These are phyloP conservation scores for Penicillium verhagenii DNA, from an alignment of 495 filamentous ascomycete genomes.

Conservation along the genomic window DNA sequence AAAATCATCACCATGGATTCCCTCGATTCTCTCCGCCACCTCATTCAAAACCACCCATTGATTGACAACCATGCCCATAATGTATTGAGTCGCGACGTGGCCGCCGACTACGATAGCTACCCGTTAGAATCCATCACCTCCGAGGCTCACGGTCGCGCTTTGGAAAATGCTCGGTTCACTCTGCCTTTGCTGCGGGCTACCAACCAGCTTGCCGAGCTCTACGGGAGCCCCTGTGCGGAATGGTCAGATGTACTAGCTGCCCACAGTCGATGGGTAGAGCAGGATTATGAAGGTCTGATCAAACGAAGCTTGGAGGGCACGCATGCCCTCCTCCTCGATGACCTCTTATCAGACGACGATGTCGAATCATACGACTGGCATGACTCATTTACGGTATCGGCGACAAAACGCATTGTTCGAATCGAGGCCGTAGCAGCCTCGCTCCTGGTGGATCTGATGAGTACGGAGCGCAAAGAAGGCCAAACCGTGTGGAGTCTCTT, in stretches of 20 bases:
- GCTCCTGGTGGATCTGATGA: constrained; percentile 51
- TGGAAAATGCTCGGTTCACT: constrained; percentile 56
- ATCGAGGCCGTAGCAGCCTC: constrained; percentile 75
- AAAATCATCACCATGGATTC: constrained; percentile 28
- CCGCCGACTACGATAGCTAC: constrained; percentile 35
- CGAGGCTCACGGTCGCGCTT: constrained; percentile 69
- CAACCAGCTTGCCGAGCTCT: constrained; percentile 62
- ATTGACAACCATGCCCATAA: constrained; percentile 93
- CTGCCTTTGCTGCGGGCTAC: constrained; percentile 71
- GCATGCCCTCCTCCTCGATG: constrained; percentile 77
- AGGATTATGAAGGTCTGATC: constrained; percentile 58
- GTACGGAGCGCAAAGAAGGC: constrained; percentile 17
- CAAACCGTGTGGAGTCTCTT: constrained; percentile 39
- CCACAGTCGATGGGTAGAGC: constrained; percentile 53
- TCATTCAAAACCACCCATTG: constrained; percentile 67
- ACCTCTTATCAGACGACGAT: constrained; percentile 62
- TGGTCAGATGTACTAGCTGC: constrained; percentile 64
- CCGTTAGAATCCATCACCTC: constrained; percentile 62
- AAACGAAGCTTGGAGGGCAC: constrained; percentile 68
- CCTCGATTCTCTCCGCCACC: constrained; percentile 36
- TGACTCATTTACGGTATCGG: constrained; percentile 58
- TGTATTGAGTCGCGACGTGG: constrained; percentile 49
- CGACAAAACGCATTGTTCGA: constrained; percentile 75
- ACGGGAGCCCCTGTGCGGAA: constrained; percentile 52
- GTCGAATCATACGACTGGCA: constrained; percentile 69